Conservation (phyloP, 192 early-diverging fungal genomes). For the Cladochytrium replicatum region DNA sequence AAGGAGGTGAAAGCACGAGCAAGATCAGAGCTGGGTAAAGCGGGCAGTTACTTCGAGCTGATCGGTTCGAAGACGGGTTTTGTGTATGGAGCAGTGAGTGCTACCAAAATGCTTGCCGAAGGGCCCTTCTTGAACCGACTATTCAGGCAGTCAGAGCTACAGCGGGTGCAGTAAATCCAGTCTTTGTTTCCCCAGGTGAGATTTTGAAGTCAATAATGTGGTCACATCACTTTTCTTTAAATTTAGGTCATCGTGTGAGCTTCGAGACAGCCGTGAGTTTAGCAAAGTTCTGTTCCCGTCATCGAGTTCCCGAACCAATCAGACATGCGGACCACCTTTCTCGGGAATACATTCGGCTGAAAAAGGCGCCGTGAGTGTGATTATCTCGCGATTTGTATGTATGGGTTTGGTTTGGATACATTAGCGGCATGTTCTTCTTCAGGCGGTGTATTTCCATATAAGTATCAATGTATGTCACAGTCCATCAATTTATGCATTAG, state of each 20-base stretch:
- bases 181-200: constrained; percentile 84
- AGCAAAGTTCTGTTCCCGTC: constrained; percentile 48
- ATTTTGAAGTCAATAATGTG: too few species aligned
- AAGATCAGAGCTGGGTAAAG: constrained; percentile 18
- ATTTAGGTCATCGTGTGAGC: constrained; percentile 64
- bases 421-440: too few species aligned
- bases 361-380: too few species aligned
- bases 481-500: too few species aligned
- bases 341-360: constrained; percentile 40
- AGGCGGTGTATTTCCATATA: too few species aligned
- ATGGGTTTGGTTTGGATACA: too few species aligned
- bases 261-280: constrained; percentile 60
- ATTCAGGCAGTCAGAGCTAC: constrained; percentile 18
- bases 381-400: too few species aligned
- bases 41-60: constrained; percentile 34
- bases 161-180: constrained; percentile 53
- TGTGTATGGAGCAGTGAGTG: constrained; percentile 35
- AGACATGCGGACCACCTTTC: constrained; percentile 69
- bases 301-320: constrained; percentile 83
- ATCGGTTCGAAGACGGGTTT: constrained; percentile 28
- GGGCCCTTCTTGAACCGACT: constrained; percentile 3
- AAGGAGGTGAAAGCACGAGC: constrained; percentile 40
- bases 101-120: neutral
- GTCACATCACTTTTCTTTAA: too few species aligned
- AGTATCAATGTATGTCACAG: too few species aligned